phyloP scores from a whole-genome alignment of 2,329 filamentous ascomycete species.

The Sclerotinia borealis region DNA sequence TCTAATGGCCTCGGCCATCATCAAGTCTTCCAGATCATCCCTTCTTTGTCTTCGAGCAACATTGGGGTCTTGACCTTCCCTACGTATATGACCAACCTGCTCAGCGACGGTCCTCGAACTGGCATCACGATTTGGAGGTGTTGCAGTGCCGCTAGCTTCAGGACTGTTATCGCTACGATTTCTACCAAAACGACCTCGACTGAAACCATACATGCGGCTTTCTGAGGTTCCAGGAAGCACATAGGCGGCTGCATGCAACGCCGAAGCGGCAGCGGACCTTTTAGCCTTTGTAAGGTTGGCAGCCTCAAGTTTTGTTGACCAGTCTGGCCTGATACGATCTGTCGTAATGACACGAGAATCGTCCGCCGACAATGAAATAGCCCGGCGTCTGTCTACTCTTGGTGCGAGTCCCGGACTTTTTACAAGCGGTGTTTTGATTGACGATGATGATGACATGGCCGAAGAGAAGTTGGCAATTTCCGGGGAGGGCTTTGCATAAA shows the following conservation, averaged over 20 bases:
- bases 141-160: conserved; percentile 30
- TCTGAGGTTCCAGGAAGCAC: conserved; percentile 54
- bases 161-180: conserved; percentile 28
- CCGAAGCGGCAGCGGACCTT: conserved; percentile 85
- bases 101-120: conserved; percentile 26
- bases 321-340: conserved; percentile 87
- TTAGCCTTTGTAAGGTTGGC: conserved; percentile 80
- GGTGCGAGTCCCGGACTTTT: conserved; percentile 20
- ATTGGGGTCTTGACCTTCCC: conserved; percentile 32
- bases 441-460: conserved; percentile 82
- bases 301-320: conserved; percentile 81
- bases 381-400: conserved; percentile 44
- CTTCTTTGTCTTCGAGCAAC: conserved; percentile 50
- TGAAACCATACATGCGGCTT: conserved; percentile 29
- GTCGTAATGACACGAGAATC: conserved; percentile 86
- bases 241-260: conserved; percentile 36
- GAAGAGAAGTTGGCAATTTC: conserved; percentile 51
- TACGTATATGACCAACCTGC: conserved; percentile 23
- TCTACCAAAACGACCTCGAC: conserved; percentile 29
- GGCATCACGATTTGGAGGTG: conserved; percentile 23
- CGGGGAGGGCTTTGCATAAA: conserved; percentile 52
- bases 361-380: conserved; percentile 70
- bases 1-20: conserved; percentile 96
- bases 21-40: conserved; percentile 92
- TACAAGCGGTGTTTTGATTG: conserved; percentile 55